phyloP scores from a whole-genome alignment of 2,329 filamentous ascomycete species.

The Ophiocordyceps sinensis region DNA sequence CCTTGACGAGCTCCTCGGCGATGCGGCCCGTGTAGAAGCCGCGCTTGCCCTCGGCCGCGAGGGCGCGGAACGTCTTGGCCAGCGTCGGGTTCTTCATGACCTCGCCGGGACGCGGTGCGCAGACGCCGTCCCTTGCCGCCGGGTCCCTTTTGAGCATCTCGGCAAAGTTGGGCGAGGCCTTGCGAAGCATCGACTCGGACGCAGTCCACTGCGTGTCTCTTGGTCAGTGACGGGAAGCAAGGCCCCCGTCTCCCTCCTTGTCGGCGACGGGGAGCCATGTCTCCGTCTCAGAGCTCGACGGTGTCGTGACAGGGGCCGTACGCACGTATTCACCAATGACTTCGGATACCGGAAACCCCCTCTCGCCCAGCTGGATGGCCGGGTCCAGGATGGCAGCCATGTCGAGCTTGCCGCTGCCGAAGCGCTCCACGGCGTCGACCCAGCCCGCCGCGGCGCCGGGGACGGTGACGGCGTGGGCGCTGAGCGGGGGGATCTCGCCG shows the following conservation, averaged over 20 bases:
- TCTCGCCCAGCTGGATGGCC: constrained; percentile 72
- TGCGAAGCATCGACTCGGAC: constrained; percentile 47
- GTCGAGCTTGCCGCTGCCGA: constrained; percentile 74
- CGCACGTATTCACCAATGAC: constrained; percentile 54
- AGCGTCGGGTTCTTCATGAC: constrained; percentile 77
- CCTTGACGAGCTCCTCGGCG: constrained; percentile 67
- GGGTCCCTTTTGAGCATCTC: constrained; percentile 80
- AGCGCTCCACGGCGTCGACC: constrained; percentile 76
- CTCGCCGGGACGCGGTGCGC: constrained; percentile 68
- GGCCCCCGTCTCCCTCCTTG: background rate
- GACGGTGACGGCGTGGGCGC: constrained; percentile 70
- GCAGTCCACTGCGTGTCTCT: constrained; percentile 49
- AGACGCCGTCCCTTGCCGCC: constrained; percentile 49
- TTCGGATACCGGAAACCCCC: constrained; percentile 82
- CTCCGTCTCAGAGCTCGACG: background rate
- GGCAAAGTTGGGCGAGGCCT: constrained; percentile 68
- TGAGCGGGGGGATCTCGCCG: constrained; percentile 55
- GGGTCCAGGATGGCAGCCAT: constrained; percentile 67
- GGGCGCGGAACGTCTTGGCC: constrained; percentile 63
- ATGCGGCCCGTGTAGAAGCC: constrained; percentile 85
- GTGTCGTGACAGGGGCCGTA: constrained; percentile 5
- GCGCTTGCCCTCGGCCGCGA: constrained; percentile 69
- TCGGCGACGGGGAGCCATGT: too few relatives aligned
- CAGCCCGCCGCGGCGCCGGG: constrained; percentile 88
- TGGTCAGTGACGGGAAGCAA: background rate